These are phyloP conservation scores for Yamadazyma dushanensis DNA, from an alignment of 1,139 yeast genomes.

Conservation along the genomic window DNA sequence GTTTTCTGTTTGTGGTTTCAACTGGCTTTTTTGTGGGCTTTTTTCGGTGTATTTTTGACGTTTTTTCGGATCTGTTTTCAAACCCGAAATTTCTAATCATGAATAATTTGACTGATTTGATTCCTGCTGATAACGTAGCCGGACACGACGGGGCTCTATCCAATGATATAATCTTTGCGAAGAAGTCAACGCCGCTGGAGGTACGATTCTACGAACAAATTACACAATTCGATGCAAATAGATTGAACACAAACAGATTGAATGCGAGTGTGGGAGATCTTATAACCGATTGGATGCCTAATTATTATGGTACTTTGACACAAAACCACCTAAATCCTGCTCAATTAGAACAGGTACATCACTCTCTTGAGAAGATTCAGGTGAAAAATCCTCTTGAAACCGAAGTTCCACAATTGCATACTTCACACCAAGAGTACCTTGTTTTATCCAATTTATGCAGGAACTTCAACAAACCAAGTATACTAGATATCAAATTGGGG, in stretches of 20 bases:
- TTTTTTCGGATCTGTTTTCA: neutral
- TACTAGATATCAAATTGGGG: slow-evolving; percentile 85
- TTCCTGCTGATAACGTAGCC: slow-evolving; percentile 56
- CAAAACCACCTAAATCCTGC: slow-evolving; percentile 25
- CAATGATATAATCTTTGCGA: slow-evolving; percentile 64
- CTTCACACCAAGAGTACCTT: slow-evolving; percentile 16
- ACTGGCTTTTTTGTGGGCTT: too few relatives aligned
- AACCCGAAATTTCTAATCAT: neutral
- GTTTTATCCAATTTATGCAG: slow-evolving; percentile 72
- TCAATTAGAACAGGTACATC: neutral
- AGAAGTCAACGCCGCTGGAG: slow-evolving; percentile 65
- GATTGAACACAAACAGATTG: slow-evolving; percentile 16
- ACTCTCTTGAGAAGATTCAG: slow-evolving; percentile 7
- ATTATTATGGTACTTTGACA: slow-evolving; percentile 37
- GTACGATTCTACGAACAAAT: slow-evolving; percentile 60
- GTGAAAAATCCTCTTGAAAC: slow-evolving; percentile 5
- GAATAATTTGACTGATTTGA: neutral
- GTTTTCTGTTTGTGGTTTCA: too few relatives aligned
- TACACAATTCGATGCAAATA: slow-evolving; percentile 18
- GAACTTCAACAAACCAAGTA: slow-evolving; percentile 65
- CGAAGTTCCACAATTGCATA: slow-evolving; percentile 6
- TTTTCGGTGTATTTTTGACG: too few relatives aligned
- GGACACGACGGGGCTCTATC: slow-evolving; percentile 85
- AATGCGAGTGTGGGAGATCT: slow-evolving; percentile 35
- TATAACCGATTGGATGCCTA: slow-evolving; percentile 56